Conservation (phyloP, 2,329 filamentous ascomycete species). For the Acrodontium crateriforme region DNA sequence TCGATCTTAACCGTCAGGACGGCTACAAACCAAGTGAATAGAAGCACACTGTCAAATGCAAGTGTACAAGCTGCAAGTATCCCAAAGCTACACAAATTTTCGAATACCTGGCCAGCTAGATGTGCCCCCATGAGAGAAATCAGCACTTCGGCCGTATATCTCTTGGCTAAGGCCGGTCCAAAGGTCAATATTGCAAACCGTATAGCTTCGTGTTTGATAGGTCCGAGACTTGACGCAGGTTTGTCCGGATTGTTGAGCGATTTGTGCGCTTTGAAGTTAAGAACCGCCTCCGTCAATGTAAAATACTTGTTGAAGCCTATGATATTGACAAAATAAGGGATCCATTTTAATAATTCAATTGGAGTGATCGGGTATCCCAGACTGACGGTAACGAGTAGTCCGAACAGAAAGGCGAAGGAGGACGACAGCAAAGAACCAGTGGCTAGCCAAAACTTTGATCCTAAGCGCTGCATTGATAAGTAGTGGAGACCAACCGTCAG, state of each 20-base stretch:
- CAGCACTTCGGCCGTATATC: slow-evolving; percentile 83
- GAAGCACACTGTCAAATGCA: slow-evolving; percentile 84
- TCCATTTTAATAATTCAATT: slow-evolving; percentile 82
- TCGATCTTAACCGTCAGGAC: slow-evolving; percentile 98
- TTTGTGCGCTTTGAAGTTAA: slow-evolving; percentile 34
- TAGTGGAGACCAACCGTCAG: slow-evolving; percentile 97
- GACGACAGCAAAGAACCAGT: slow-evolving; percentile 84
- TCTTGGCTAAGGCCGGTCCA: slow-evolving; percentile 76
- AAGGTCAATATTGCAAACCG: slow-evolving; percentile 83
- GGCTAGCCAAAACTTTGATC: slow-evolving; percentile 95
- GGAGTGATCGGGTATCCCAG: slow-evolving; percentile 88
- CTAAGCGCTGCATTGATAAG: slow-evolving; percentile 88
- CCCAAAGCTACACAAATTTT: slow-evolving; percentile 91
- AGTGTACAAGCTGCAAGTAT: slow-evolving; percentile 96
- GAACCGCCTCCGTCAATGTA: slow-evolving; percentile 80
- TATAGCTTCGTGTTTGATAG: slow-evolving; percentile 40
- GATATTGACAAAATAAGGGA: slow-evolving; percentile 92
- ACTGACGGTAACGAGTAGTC: slow-evolving; percentile 79
- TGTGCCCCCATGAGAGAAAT: slow-evolving; percentile 70
- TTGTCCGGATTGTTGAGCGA: slow-evolving; percentile 24
- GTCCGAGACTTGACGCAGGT: slow-evolving; percentile 33
- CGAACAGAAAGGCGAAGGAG: slow-evolving; percentile 91
- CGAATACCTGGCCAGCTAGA: slow-evolving; percentile 93
- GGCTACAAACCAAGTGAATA: slow-evolving; percentile 96
- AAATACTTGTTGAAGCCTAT: slow-evolving; percentile 99